Conservation (phyloP, 352 stramenopile genomes). For the Phytophthora constricta region DNA sequence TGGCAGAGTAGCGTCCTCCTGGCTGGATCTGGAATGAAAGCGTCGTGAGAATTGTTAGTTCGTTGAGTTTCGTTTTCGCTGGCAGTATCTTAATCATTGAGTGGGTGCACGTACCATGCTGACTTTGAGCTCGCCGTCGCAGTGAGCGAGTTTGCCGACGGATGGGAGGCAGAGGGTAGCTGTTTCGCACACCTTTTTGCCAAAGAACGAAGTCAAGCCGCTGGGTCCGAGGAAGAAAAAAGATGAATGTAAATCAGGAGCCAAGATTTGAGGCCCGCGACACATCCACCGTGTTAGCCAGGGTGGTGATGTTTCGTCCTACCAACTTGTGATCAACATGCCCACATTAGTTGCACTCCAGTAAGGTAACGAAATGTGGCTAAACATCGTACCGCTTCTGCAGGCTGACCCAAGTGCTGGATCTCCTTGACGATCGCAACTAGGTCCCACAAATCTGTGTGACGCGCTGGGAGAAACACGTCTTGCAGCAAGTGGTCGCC, state of each 20-base stretch:
- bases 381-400: conserved; percentile 34
- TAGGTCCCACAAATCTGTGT: conserved; percentile 48
- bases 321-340: not conserved
- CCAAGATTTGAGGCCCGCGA: conserved; percentile 15
- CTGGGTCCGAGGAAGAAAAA: conserved; percentile 67
- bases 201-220: conserved; percentile 46
- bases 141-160: conserved; percentile 42
- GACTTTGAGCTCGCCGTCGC: conserved; percentile 40
- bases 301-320: conserved; percentile 20
- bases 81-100: not conserved
- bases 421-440: conserved; percentile 62
- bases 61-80: too few species aligned
- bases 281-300: conserved; percentile 36
- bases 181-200: conserved; percentile 48
- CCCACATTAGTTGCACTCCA: too few species aligned
- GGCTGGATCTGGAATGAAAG: conserved; percentile 38
- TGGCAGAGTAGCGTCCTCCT: conserved; percentile 44
- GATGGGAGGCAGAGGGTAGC: conserved; percentile 54
- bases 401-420: conserved; percentile 42
- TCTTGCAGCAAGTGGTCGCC: conserved; percentile 61
- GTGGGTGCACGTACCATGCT: conserved; percentile 27
- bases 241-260: conserved; percentile 41
- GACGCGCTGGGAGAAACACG: conserved; percentile 39
- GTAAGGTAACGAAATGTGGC: not conserved
- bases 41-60: not conserved